Base-by-base conservation (phyloP, 257 asterid genomes). In the Ilex asprella region DNA sequence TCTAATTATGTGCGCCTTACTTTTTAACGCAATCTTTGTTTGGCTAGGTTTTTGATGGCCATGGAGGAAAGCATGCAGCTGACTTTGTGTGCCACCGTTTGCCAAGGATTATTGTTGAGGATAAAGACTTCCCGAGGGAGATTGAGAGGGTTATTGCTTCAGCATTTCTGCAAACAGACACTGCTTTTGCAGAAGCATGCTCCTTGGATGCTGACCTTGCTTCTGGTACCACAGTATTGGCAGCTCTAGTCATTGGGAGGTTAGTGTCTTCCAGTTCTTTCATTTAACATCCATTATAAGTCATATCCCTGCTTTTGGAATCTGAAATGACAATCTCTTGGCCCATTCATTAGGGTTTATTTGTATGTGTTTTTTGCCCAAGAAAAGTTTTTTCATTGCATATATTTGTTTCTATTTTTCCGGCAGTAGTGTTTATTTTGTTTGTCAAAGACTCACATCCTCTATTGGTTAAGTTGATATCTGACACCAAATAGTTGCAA, bases 61-160 rank as follows among this genome's bases (percentile, higher is more conserved):
- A 93, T 76, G 99, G 99, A 74, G 99, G 99, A 65, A 89, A 82
- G 79, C 97, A 89, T 57, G 99, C 99, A 1, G 97, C 99, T 61
- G 97, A 93, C 35, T 93, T 93, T 76, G 97, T 83, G 27, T 76
- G 97, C 78, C 60, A 75, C 70, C 94, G 87, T 76, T 73, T 93
- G 72, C 97, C 99, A 47, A 85, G 85, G 78, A 79, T 82, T 75
- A 83, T 93, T 64, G 80, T 72, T 4, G 84, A 80, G 78, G 87
- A 89, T 70, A 86, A 77, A 58, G 79, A 81, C 61, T 93, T 93
- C 65, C 97, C 95, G 3, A 67, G 31, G 67, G 86, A 86, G 67
- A 81, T 87, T 53, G 95, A 89, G 71, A 81, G 86, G 62, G 94
- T 70, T 16, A 73, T 89, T 67, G 43, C 94, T 52, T 80, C 96